A percentile compares a stretch with the other conserved stretches of the same genome.
Evolutionary conservation across 1,139 yeast species (phyloP).

Genomic region (Suhomyces terraborum): DNA sequence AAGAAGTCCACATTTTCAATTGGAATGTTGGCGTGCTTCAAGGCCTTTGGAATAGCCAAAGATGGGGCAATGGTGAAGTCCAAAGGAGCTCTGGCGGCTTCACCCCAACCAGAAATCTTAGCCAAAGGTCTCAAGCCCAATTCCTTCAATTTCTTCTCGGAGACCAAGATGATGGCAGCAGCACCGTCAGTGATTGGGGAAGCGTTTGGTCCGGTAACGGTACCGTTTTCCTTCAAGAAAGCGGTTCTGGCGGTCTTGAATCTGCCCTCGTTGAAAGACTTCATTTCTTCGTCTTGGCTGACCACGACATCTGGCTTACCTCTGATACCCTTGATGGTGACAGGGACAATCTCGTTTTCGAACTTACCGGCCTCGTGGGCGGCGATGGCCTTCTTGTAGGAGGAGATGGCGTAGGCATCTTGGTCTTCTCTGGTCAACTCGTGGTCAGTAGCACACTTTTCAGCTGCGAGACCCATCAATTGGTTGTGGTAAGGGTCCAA

Average conservation of each 20-base stretch:
- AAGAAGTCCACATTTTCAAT: conserved; percentile 67
- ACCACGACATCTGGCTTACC: conserved; percentile 87
- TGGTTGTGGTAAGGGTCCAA: conserved; percentile 82
- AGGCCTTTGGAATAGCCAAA: conserved; percentile 91
- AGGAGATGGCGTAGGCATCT: conserved; percentile 67
- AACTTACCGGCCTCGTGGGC: conserved; percentile 84
- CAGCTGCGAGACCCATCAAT: conserved; percentile 97
- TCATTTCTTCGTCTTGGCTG: conserved; percentile 70
- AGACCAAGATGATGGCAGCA: conserved; percentile 87
- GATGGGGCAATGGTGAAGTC: conserved; percentile 96
- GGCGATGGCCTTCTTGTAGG: conserved; percentile 75
- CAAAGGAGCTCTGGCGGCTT: conserved; percentile 91
- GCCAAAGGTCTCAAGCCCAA: conserved; percentile 87
- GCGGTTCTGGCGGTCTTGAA: conserved; percentile 85
- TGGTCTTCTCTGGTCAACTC: conserved; percentile 66
- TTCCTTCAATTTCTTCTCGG: conserved; percentile 80
- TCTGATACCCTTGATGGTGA: conserved; percentile 84
- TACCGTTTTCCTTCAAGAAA: conserved; percentile 88
- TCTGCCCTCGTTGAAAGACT: conserved; percentile 73
- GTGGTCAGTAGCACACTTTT: conserved; percentile 85
- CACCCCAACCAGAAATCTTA: conserved; percentile 92
- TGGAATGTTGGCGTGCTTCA: conserved; percentile 76
- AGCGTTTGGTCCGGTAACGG: conserved; percentile 96
- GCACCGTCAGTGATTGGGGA: conserved; percentile 97
- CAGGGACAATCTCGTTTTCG: conserved; percentile 75